Conservation (phyloP, 2,329 filamentous ascomycete species). For the Neonectria punicea region DNA sequence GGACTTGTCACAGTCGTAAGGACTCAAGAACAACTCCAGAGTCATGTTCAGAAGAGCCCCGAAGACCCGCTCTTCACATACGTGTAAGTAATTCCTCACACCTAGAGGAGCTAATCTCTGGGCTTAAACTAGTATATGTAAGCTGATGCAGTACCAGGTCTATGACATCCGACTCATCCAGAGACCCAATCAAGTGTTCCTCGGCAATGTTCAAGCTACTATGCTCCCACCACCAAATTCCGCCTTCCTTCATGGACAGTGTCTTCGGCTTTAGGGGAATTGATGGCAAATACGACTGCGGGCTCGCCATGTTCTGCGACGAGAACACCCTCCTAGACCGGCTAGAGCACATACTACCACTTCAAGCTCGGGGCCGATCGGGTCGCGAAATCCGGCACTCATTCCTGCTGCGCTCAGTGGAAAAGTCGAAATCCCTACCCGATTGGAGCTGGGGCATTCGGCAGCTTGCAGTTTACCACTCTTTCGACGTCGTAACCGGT, state of each 20-base stretch:
- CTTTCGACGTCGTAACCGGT: slow-evolving; percentile 22
- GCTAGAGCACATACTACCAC: not conserved
- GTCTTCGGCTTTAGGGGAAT: slow-evolving; percentile 23
- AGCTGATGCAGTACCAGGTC: slow-evolving; percentile 13
- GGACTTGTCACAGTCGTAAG: not conserved
- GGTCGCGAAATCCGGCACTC: slow-evolving; percentile 30
- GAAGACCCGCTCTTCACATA: slow-evolving; percentile 21
- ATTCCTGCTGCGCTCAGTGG: slow-evolving; percentile 30
- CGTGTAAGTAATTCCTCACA: slow-evolving; percentile 6
- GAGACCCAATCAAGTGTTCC: not conserved
- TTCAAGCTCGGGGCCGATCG: slow-evolving; percentile 16
- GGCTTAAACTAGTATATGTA: too few relatives aligned
- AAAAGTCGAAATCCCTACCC: slow-evolving; percentile 6
- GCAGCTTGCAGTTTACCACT: slow-evolving; percentile 32
- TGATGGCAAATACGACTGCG: slow-evolving; percentile 6
- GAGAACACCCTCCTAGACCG: slow-evolving; percentile 23
- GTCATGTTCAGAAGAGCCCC: not conserved
- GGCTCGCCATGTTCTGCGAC: slow-evolving; percentile 26
- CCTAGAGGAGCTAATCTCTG: too few relatives aligned
- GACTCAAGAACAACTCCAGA: not conserved
- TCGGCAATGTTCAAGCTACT: slow-evolving; percentile 26
- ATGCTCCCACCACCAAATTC: slow-evolving; percentile 27
- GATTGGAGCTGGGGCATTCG: slow-evolving; percentile 13
- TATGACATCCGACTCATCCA: slow-evolving; percentile 24
- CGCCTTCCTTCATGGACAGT: slow-evolving; percentile 10